phyloP scores from a whole-genome alignment of 148 eudicot species.

The Salicornia ramosissima region DNA sequence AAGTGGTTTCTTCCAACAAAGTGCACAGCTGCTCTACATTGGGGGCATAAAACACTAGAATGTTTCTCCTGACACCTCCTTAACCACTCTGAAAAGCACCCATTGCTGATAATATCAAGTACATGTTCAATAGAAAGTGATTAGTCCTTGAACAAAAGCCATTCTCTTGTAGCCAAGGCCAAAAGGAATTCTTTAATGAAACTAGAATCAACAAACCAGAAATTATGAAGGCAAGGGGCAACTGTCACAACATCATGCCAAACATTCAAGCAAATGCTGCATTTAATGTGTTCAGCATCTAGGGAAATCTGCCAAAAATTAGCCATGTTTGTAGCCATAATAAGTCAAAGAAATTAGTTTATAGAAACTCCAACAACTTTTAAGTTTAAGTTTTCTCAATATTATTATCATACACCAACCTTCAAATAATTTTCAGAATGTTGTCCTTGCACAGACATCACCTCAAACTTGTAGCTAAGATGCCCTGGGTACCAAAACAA shows the following conservation, averaged over 20 bases:
- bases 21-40: constrained; percentile 83
- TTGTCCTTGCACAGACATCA: constrained; percentile 51
- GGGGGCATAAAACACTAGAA: constrained; percentile 80
- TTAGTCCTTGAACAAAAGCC: neutral
- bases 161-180: neutral
- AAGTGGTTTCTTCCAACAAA: constrained; percentile 91
- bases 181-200: neutral
- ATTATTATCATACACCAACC: constrained; percentile 33
- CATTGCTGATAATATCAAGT: constrained; percentile 55
- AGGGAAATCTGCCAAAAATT: constrained; percentile 50
- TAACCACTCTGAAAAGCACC: constrained; percentile 98
- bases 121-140: constrained; percentile 6
- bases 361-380: neutral
- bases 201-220: constrained; percentile 50
- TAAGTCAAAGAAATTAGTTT: constrained; percentile 1
- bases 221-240: constrained; percentile 96
- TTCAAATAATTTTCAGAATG: constrained; percentile 38
- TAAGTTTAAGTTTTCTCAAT: neutral
- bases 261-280: constrained; percentile 82
- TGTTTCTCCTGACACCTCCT: constrained; percentile 69
- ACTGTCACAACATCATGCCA: constrained; percentile 98
- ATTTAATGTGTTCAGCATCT: constrained; percentile 75
- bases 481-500: constrained; percentile 33
- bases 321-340: constrained; percentile 10
- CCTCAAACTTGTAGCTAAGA: constrained; percentile 55